Evolutionary conservation across 441 rosid genomes (phyloP), one percentile per base, ranked within the genome.

Genomic region (Kokia cookei): DNA sequence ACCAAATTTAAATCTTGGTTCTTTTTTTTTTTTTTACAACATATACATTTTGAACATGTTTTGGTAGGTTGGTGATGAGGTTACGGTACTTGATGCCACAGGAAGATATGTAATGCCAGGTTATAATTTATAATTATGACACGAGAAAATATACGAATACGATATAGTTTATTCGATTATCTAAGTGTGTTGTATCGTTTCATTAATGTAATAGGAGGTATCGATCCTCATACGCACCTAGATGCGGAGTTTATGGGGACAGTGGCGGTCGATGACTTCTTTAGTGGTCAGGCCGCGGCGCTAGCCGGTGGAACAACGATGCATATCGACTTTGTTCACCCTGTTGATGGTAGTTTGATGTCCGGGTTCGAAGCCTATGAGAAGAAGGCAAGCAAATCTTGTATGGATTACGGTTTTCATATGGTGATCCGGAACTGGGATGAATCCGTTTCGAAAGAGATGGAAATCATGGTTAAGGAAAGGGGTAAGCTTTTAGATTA

Each of bases 401-500:
- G 94, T 75, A 93, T 95, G 98, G 99, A 95, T 81, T 90, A 95
- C 69, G 99, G 99, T 81, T 95, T 91, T 83, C 99, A 95, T 86
- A 77, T 95, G 98, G 99, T 91, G 8, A 75, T 95, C 75, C 87
- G 95, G 54, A 91, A 90, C 77, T 93, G 96, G 96, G 93, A 95
- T 81, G 95, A 91, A 66, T 84, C 27, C 29, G 88, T 93, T 78
- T 87, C 93, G 43, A 84, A 72, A 77, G 99, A 95, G 74, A 75
- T 95, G 97, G 97, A 90, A 83, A 77, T 71, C 70, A 84, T 91
- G 89, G 98, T 91, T 79, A 88, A 50, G 55, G 94, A 93, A 80
- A 96, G 88, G 82, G 97, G 97, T 89, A 64, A 63, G 74, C 42
- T 22, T 29, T 45, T 59, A 1, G 5, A 35, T 32, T 5, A 32